Base-by-base conservation (phyloP, 768 basidiomycete genomes). In the Russula lepida region DNA sequence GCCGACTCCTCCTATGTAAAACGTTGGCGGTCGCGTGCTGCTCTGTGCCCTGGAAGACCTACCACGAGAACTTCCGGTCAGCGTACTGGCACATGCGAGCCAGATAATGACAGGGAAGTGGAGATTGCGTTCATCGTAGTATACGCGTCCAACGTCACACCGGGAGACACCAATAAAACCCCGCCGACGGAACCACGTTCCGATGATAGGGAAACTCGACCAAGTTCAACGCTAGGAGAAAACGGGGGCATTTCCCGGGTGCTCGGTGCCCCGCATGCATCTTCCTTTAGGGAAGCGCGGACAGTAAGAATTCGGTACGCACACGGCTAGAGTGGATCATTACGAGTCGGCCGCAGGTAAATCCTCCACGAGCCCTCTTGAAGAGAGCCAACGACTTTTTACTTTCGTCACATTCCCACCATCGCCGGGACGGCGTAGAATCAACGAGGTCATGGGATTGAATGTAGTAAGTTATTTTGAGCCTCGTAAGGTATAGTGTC, bases 321-420 rank as follows among this genome's bases (percentile, higher is more conserved):
- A 85, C 77, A 13, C 79, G 92, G 19, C 76, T 98, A 37, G 86
- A 98, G 69, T 92, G 89, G 90, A 83, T 98, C 51, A 87, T 94
- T 60, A 77, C 86, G 21, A 85, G 83, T 64, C 75, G 80, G 54
- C 88, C 89, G 6, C 75, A 77, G 56, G 88, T 85, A 4, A 98
- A 97, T 69, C 95, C 95, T 0, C 85, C 89, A 11, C 81, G 93
- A 44, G 78, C 83, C 17, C 91, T 88, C 9, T 77, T 98, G 61
- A 90, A 90, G 71, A 74, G 85, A 15, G 81, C 90, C 48, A 92
- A 93, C 68, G 84, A 87, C 64, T 88, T 79, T 65, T 71, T 91
- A 6, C 78, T 93, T 66, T 80, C 83, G 6, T 30, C 56, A 2
- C 30, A 9, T 28, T 80, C 83, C 9, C 19, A 46, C 2, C 30